Conservation (phyloP, 169 alveolate genomes). For the Cryptosporidium ryanae region DNA sequence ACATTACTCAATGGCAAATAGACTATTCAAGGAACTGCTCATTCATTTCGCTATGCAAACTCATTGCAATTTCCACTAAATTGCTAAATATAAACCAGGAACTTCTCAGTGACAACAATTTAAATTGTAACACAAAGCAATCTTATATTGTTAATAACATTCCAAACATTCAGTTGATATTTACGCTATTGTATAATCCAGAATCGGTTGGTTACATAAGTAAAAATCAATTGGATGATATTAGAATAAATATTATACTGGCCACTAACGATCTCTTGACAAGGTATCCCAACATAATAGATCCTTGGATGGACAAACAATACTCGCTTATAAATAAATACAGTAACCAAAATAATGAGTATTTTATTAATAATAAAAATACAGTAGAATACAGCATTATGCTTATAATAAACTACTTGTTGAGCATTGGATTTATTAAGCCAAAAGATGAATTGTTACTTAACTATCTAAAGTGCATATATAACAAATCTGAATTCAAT, state of each 20-base stretch:
- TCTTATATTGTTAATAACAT: slow-evolving; percentile 14
- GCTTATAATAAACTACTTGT: slow-evolving; percentile 30
- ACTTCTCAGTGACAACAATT: not conserved
- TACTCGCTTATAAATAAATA: slow-evolving; percentile 8
- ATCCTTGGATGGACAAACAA: slow-evolving; percentile 65
- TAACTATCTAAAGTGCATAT: slow-evolving; percentile 36
- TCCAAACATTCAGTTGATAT: slow-evolving; percentile 57
- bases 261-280: slow-evolving; percentile 31
- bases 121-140: slow-evolving; percentile 10
- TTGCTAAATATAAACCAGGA: slow-evolving; percentile 14
- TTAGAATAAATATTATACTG: slow-evolving; percentile 23
- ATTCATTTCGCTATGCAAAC: slow-evolving; percentile 24
- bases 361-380: not conserved
- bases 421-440: slow-evolving; percentile 42
- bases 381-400: slow-evolving; percentile 13
- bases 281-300: slow-evolving; percentile 62
- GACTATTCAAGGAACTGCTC: slow-evolving; percentile 70
- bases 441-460: slow-evolving; percentile 52
- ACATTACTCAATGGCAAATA: slow-evolving; percentile 37
- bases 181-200: slow-evolving; percentile 22
- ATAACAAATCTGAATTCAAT: not conserved
- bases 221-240: slow-evolving; percentile 23
- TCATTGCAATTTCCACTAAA: slow-evolving; percentile 20
- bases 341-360: not conserved
- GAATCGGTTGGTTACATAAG: slow-evolving; percentile 4